Percentiles rank a stretch among this genome's conserved stretches.
Conservation (phyloP, 2,329 filamentous ascomycete species). For the Claviceps purpurea region DNA sequence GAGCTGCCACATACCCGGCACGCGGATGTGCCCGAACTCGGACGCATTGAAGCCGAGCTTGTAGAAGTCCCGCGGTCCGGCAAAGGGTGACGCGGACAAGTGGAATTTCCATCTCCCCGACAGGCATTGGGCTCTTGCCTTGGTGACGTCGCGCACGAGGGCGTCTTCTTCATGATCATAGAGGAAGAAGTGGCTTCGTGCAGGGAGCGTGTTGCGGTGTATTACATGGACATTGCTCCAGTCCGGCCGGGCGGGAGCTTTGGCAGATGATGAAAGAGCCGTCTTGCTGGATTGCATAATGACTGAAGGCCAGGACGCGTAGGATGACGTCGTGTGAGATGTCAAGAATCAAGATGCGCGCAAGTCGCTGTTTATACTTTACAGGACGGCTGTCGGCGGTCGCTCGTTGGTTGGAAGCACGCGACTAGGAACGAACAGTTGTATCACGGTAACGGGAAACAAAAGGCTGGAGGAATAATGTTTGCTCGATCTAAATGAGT, state of each 20-base stretch:
- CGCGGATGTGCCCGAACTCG: constrained; percentile 30
- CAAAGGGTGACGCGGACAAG: constrained; percentile 30
- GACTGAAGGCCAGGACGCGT: not conserved
- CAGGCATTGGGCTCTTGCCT: constrained; percentile 28
- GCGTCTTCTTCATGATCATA: constrained; percentile 36
- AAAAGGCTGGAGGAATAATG: not conserved
- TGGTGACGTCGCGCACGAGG: constrained; percentile 25
- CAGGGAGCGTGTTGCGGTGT: constrained; percentile 44
- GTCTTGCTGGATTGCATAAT: not conserved
- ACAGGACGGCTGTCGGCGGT: not conserved
- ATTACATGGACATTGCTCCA: constrained; percentile 49
- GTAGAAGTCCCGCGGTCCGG: constrained; percentile 29
- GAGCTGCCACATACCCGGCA: constrained; percentile 60
- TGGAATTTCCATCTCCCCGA: constrained; percentile 44
- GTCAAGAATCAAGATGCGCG: not conserved
- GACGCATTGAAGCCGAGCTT: constrained; percentile 21
- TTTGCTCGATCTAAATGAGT: no score
- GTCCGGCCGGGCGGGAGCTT: constrained; percentile 26
- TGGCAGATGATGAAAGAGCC: not conserved
- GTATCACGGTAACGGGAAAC: not conserved
- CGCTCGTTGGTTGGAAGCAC: not conserved
- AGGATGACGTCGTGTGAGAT: not conserved
- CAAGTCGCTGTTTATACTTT: not conserved
- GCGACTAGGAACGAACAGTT: not conserved
- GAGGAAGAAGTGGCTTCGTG: constrained; percentile 42